Percentiles rank a stretch among this genome's conserved stretches.
phyloP scores from a whole-genome alignment of 2,329 filamentous ascomycete genomes.

The Alternaria sp. region DNA sequence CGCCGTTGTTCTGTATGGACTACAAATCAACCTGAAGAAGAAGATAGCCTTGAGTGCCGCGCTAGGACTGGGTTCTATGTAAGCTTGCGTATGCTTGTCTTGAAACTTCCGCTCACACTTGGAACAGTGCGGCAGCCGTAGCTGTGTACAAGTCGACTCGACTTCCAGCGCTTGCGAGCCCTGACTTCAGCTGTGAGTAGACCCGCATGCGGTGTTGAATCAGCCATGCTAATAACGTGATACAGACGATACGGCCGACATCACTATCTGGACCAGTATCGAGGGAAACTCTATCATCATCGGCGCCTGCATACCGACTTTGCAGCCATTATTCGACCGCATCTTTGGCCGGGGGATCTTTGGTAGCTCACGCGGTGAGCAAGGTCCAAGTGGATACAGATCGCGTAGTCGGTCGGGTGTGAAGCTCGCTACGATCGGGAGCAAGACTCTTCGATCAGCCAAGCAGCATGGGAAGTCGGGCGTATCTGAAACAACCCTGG shows the following conservation, averaged over 20 bases:
- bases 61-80: background rate
- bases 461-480: background rate
- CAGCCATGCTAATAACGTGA: background rate
- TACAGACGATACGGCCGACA: background rate
- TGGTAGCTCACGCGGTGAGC: background rate
- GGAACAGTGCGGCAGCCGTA: background rate
- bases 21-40: background rate
- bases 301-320: slow-evolving; percentile 2
- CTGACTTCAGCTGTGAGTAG: background rate
- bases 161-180: background rate
- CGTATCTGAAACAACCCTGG: background rate
- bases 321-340: background rate
- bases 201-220: too few species aligned
- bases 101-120: background rate
- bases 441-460: background rate
- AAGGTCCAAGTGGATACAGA: background rate
- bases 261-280: slow-evolving; percentile 5
- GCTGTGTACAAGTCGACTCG: slow-evolving; percentile 1
- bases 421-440: background rate
- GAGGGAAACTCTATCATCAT: slow-evolving; percentile 5
- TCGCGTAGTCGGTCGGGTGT: background rate
- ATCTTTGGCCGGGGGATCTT: background rate
- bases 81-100: background rate
- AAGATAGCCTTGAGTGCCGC: background rate
- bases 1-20: background rate